Conservation (phyloP, 2,329 filamentous ascomycete species). For the Erysiphe pulchra region DNA sequence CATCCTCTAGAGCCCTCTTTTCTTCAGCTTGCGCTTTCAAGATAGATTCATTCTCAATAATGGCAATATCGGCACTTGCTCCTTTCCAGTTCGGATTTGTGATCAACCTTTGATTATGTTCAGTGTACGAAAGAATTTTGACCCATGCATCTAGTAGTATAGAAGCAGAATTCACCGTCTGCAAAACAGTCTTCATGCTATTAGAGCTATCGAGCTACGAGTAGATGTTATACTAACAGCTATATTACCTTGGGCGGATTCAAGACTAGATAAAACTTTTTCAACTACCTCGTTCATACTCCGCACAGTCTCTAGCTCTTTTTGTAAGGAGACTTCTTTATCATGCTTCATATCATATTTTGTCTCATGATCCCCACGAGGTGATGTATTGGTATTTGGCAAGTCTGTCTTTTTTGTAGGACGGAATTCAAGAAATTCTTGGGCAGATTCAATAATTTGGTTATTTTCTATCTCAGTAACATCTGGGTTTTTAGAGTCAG, state of each 20-base stretch:
- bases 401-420: too few relatives aligned
- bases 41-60: slow-evolving; percentile 57
- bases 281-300: slow-evolving; percentile 78
- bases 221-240: slow-evolving; percentile 21
- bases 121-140: slow-evolving; percentile 82
- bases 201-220: background rate
- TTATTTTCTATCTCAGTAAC: background rate
- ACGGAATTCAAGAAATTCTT: background rate
- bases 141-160: slow-evolving; percentile 88
- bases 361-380: slow-evolving; percentile 14
- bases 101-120: slow-evolving; percentile 85
- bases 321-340: slow-evolving; percentile 47
- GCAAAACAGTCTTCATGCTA: slow-evolving; percentile 42
- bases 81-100: slow-evolving; percentile 78
- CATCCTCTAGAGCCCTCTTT: slow-evolving; percentile 51
- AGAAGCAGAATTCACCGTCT: slow-evolving; percentile 68
- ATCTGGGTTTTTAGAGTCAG: background rate
- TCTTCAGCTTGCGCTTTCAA: slow-evolving; percentile 54
- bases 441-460: background rate
- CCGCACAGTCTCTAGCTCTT: slow-evolving; percentile 59
- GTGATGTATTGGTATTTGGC: background rate
- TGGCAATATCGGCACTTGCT: slow-evolving; percentile 60
- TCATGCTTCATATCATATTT: slow-evolving; percentile 37
- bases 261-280: slow-evolving; percentile 43
- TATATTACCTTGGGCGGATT: slow-evolving; percentile 55